These are phyloP conservation scores for Hypoxylon sp. DNA, from an alignment of 2,329 filamentous ascomycete species.

Conservation along the genomic window DNA sequence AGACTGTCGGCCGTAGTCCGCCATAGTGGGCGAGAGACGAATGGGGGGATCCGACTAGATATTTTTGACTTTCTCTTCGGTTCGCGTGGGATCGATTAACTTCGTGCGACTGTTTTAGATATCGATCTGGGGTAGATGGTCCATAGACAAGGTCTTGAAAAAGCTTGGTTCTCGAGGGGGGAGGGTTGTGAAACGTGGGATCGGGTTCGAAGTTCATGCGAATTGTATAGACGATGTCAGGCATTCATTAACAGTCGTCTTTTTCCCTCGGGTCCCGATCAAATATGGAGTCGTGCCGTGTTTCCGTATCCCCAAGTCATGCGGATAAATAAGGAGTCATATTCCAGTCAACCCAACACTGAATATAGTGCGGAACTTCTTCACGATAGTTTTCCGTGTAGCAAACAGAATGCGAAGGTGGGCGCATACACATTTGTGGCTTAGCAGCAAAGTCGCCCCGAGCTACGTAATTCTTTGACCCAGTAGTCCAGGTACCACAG, in stretches of 20 bases:
- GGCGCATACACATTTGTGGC: conserved; percentile 26
- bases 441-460: conserved; percentile 28
- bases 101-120: conserved; percentile 19
- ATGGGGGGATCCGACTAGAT: conserved; percentile 1
- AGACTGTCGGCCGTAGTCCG: conserved; percentile 45
- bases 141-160: conserved; percentile 20
- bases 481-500: background rate
- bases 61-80: conserved; percentile 9
- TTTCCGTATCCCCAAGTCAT: conserved; percentile 12
- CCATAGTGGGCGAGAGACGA: conserved; percentile 37
- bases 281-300: background rate
- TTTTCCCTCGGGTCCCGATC: background rate
- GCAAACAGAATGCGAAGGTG: conserved; percentile 12
- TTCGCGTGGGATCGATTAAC: conserved; percentile 19
- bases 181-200: conserved; percentile 35
- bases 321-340: conserved; percentile 4
- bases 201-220: conserved; percentile 32
- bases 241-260: conserved; percentile 11
- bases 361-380: conserved; percentile 7
- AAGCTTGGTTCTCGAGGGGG: conserved; percentile 26
- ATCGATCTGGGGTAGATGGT: conserved; percentile 24
- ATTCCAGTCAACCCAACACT: too few relatives aligned
- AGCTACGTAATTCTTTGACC: conserved; percentile 33
- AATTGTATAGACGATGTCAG: conserved; percentile 4
- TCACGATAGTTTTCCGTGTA: conserved; percentile 10